A percentile compares a stretch with the other conserved stretches of the same genome.
Evolutionary conservation across 2,329 filamentous ascomycete genomes (phyloP).

Genomic region (Aspergillus texensis): DNA sequence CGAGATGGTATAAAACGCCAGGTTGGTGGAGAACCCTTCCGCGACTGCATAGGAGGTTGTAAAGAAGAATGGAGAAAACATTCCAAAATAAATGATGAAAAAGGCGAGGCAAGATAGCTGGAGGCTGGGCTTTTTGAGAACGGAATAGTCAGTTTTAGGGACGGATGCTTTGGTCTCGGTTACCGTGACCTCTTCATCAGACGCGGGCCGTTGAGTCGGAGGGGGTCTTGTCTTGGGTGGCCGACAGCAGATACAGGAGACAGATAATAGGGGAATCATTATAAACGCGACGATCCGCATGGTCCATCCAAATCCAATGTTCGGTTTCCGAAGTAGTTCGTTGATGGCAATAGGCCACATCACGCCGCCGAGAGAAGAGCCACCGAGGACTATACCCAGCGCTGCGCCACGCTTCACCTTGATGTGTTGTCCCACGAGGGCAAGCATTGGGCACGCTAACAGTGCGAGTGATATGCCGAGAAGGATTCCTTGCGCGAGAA

Average conservation of each 20-base stretch:
- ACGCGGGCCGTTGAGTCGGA: not conserved
- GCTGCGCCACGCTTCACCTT: constrained; percentile 32
- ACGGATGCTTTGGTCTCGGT: not conserved
- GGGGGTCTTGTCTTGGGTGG: constrained; percentile 4
- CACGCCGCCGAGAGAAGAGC: constrained; percentile 40
- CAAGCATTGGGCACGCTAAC: constrained; percentile 33
- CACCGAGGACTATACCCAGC: constrained; percentile 36
- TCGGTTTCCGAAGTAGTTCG: constrained; percentile 28
- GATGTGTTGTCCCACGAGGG: constrained; percentile 34
- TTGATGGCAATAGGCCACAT: constrained; percentile 40
- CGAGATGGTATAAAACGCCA: constrained; percentile 43
- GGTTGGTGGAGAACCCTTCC: constrained; percentile 30
- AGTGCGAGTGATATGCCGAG: constrained; percentile 36
- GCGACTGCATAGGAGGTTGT: constrained; percentile 33
- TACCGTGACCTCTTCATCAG: not conserved
- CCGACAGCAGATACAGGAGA: constrained; percentile 30
- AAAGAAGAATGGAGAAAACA: constrained; percentile 46
- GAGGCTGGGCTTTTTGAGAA: constrained; percentile 28
- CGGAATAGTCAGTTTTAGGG: constrained; percentile 18
- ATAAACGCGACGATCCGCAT: constrained; percentile 45
- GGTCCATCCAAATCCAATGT: constrained; percentile 39
- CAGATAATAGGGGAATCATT: constrained; percentile 40
- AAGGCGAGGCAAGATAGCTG: constrained; percentile 34
- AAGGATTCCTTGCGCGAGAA: constrained; percentile 42
- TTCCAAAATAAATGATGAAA: constrained; percentile 41